Evolutionary conservation across 208 protist species (phyloP), one percentile per base, ranked within the genome.

Genomic region (Novymonas esmeraldas): DNA sequence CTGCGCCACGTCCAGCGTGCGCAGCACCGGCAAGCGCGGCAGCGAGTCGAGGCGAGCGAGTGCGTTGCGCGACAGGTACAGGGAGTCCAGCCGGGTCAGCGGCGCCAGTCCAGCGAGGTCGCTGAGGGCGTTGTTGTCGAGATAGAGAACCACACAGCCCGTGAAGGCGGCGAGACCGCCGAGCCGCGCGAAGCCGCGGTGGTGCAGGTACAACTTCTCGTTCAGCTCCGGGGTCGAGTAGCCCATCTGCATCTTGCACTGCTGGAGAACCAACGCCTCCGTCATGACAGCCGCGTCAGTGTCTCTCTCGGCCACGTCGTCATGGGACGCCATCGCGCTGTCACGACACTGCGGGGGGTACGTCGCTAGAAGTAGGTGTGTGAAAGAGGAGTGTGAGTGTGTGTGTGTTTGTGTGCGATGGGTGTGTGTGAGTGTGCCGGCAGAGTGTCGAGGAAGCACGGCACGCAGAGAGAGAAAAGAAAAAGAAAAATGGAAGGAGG

Each of bases 201-300:
- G 95, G 67, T 98, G 90, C 42, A 98, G 82, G 62, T 98, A 98
- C 0, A 98, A 68, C 55, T 85, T 95, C 52, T 98, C 89, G 65
- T 98, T 98, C 38, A 98, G 78, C 58, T 97, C 82, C 1, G 95
- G 93, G 39, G 93, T 98, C 38, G 55, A 71, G 71, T 90, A 97
- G 18, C 88, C 89, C 18, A 81, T 49, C 52, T 92, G 78, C 36
- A 62, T 74, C 61, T 81, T 87, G 70, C 92, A 97, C 64, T 89
- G 73, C 38, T 57, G 69, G 2, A 76, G 42, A 48, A 97, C 71
- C 42, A 79, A 38, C 46, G 79, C 64, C 48, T 89, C 77, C 7
- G 89, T 92, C 84, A 94, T 85, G 20, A 42, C 33, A 14, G 71
- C 45, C 18, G 33, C 64, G 14, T 52, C 20, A 11, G 22, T 33